Percentiles rank a stretch among this genome's conserved stretches.
These are phyloP conservation scores for Cladosporium sp. DNA, from an alignment of 2,329 filamentous ascomycete genomes.

Conservation along the genomic window DNA sequence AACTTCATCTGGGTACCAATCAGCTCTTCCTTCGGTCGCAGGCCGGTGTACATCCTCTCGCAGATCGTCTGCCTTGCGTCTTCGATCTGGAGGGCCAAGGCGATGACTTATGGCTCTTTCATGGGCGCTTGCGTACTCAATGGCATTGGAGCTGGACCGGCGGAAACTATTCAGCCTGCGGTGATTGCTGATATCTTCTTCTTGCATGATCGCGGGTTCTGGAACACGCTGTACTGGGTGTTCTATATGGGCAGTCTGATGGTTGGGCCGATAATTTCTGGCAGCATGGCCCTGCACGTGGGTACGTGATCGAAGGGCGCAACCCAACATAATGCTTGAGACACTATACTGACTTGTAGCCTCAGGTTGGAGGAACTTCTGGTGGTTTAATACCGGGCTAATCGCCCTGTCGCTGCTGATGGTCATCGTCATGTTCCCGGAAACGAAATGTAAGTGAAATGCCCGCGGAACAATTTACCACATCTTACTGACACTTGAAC, in stretches of 20 bases:
- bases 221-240: conserved; percentile 62
- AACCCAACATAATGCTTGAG: background rate
- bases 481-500: background rate
- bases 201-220: conserved; percentile 61
- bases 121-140: conserved; percentile 64
- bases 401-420: conserved; percentile 52
- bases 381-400: conserved; percentile 64
- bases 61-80: conserved; percentile 55
- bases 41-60: conserved; percentile 55
- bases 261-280: conserved; percentile 58
- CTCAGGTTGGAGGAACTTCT: conserved; percentile 60
- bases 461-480: no score
- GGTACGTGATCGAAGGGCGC: conserved; percentile 27
- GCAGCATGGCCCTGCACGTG: conserved; percentile 59
- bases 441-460: conserved; percentile 53
- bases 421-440: conserved; percentile 62
- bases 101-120: conserved; percentile 60
- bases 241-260: conserved; percentile 64
- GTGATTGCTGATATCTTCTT: conserved; percentile 67
- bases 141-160: conserved; percentile 62
- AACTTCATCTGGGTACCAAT: conserved; percentile 63
- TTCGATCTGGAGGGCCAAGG: conserved; percentile 59
- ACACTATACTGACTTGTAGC: background rate
- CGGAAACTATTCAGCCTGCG: conserved; percentile 62
- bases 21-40: conserved; percentile 55